Evolutionary conservation across 306 rosid species (phyloP).

Genomic region (Myrica gale): DNA sequence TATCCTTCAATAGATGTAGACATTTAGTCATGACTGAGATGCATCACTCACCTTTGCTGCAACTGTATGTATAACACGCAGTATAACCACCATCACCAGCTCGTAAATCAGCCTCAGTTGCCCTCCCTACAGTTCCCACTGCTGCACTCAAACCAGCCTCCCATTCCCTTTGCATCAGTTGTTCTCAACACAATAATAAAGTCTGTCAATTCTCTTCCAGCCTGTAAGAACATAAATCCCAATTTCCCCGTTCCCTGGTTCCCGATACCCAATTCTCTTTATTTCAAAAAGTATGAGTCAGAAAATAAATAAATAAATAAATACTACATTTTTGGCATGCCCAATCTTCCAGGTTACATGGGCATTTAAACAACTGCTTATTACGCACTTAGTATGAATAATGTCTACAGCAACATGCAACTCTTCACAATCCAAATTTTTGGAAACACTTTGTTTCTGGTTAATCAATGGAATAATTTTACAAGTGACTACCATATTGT

Average conservation of each 20-base stretch:
- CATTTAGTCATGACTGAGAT: not conserved
- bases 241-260: not conserved
- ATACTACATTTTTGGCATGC: too few relatives aligned
- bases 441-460: too few relatives aligned
- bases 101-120: slow-evolving; percentile 86
- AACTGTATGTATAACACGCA: slow-evolving; percentile 92
- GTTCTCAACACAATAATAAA: slow-evolving; percentile 84
- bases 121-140: slow-evolving; percentile 78
- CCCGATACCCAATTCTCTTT: too few relatives aligned
- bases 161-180: slow-evolving; percentile 71
- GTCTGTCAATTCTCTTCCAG: slow-evolving; percentile 96
- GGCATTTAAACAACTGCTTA: too few relatives aligned
- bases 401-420: too few relatives aligned
- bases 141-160: slow-evolving; percentile 99
- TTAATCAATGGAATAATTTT: too few relatives aligned
- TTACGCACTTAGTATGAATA: too few relatives aligned
- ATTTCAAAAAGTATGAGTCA: too few relatives aligned
- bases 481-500: too few relatives aligned
- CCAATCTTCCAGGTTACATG: too few relatives aligned
- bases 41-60: slow-evolving; percentile 76
- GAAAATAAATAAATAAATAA: too few relatives aligned
- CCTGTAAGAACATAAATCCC: slow-evolving; percentile 38
- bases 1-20: not conserved
- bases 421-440: too few relatives aligned
- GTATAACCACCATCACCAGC: slow-evolving; percentile 97